Base-by-base conservation (phyloP, 345 rosid genomes). In the Melaleuca quinquenervia region DNA sequence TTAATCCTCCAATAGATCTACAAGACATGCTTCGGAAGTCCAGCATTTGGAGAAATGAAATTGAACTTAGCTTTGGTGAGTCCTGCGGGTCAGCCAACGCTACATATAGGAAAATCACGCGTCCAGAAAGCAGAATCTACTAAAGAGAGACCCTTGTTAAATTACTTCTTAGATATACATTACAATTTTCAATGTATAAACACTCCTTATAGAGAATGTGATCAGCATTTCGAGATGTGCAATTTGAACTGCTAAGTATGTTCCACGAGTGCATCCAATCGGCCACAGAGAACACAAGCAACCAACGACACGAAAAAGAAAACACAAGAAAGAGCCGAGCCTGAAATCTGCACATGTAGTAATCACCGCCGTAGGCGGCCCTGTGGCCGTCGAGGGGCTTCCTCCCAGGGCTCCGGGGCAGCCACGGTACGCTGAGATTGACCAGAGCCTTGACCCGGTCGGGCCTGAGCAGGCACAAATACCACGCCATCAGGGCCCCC, bases 261-360 rank as follows among this genome's bases (percentile, higher is more conserved):
- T 64, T 64, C 44, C 76, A 32, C 76, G 76, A 64, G 76, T 64
- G 76, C 76, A 32, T 64, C 76, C 76, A 64, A 64, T 64, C 45
- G 76, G 76, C 76, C 76, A 15, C 44, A 64, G 45, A 16, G 29
- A 64, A 64, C 64, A 27, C 32, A 26, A 58, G 64, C 64, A 26
- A 11, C 32, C 64, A 44, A 80, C 83, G 6, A 22, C 29, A 82
- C 32, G 52, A 51, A 26, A 50, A 50, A 5, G 0, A 82, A 12
- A 52, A 84, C 21, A 29, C 7, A 26, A 24, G 44, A 82, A 93
- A 18, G 87, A 85, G 14, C 32, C 22, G 49, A 75, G 94, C 99
- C 98, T 96, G 98, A 89, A 96, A 90, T 82, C 96, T 93, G 93
- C 95, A 93, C n/a, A 95, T 87, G 91, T 96, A 95, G 88, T 92